Base-by-base conservation (phyloP, 805 yeast species). In the Isabelozyma gotoi region DNA sequence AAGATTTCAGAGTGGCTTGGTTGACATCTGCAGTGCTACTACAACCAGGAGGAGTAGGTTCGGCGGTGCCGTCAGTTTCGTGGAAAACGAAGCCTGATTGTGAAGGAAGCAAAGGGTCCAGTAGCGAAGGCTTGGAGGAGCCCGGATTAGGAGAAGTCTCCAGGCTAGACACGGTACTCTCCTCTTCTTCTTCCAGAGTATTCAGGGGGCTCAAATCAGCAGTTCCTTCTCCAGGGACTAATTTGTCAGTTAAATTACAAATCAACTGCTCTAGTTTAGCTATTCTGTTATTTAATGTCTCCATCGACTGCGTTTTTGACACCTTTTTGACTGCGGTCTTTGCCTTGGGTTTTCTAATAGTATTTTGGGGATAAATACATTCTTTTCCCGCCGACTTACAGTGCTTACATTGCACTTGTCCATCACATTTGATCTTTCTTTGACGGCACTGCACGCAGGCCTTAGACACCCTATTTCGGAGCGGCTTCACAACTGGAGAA, bases 361-460 rank as follows among this genome's bases (percentile, higher is more conserved):
- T 20, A 8, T 7, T 19, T n/a, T 36, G 31, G 4, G 39, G 39
- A 24, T 36, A 36, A 2, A 20, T 15, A 15, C 39, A 36, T 19
- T 36, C 39, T 8, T 14, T 20, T 7, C 17, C 17, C 5, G 39
- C 27, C 7, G 32, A 11, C 11, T 12, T n/a, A 49, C 82, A 77
- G 40, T 74, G 68, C 15, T 68, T 67, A 50, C 82, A 77, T 1
- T 81, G 81, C 42, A 71, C 71, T 37, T 67, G 65, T 12, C 82
- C 82, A 40, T 76, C 75, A 51, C 82, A 77, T 44, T 76, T 77
- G 4, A 80, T 77, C 56, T 77, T 77, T 53, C 76, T 77, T 43
- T 76, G 60, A 24, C 82, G 62, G 53, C 82, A 77, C 41, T 72
- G 67, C 53, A 77, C 81, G 45, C 82, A 77, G 4, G 82, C 82